Evolutionary conservation across 768 basidiomycete species (phyloP).

Genomic region (Leccinellum rugosiceps): DNA sequence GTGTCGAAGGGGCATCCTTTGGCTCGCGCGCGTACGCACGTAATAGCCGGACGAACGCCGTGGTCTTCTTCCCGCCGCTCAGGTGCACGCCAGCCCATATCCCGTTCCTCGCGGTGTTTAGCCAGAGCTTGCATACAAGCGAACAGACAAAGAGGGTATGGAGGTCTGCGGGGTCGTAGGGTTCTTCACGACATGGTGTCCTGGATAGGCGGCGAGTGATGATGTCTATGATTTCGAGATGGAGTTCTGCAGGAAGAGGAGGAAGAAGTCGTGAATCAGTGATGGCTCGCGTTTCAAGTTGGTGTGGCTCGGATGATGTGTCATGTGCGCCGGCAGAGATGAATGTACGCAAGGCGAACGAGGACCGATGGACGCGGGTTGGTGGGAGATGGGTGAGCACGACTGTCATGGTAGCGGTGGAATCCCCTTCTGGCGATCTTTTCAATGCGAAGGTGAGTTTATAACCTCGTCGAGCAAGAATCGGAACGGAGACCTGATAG

Average conservation of each 20-base stretch:
- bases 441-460: constrained; percentile 7
- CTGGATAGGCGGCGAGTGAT: constrained; percentile 17
- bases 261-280: constrained; percentile 11
- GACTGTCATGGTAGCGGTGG: constrained; percentile 12
- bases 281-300: not conserved
- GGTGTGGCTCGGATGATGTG: not conserved
- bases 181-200: constrained; percentile 5
- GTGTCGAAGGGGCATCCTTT: constrained; percentile 25
- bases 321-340: not conserved
- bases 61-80: constrained; percentile 16
- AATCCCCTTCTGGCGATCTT: not conserved
- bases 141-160: constrained; percentile 24
- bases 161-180: constrained; percentile 17
- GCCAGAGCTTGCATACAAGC: constrained; percentile 31
- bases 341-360: not conserved
- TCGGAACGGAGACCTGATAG: not conserved
- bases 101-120: constrained; percentile 20
- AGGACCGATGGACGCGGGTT: constrained; percentile 4
- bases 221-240: constrained; percentile 29
- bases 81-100: constrained; percentile 27
- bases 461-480: constrained; percentile 1
- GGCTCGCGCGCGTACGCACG: constrained; percentile 12
- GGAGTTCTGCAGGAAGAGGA: constrained; percentile 28
- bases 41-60: constrained; percentile 18
- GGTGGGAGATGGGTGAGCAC: constrained; percentile 4